Evolutionary conservation across 2,329 filamentous ascomycete species (phyloP), one percentile per base, ranked within the genome.

Genomic region (Fusarium scirpi): DNA sequence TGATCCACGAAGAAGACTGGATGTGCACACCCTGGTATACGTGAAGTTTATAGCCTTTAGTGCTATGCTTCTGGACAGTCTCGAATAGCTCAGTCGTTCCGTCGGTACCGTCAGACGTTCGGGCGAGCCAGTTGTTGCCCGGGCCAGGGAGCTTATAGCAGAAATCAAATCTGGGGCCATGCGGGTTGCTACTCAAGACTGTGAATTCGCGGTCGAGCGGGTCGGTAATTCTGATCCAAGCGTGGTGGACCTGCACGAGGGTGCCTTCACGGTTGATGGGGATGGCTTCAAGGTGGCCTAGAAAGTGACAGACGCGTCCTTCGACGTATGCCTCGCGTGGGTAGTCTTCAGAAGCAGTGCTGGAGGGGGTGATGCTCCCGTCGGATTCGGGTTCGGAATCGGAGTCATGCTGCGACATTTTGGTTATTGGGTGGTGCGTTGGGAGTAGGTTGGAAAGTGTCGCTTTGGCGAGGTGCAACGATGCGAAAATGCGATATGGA

Each of bases 21-120:
- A 15, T 0, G 2, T 8, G 30, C 0, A 0, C 10, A 12, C 18
- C 12, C 34, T n/a, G 3, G 34, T 38, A 38, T 38, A 4, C 1
- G 34, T 38, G 34, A 10, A 3, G 10, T 4, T 38, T 38, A 1
- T 38, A 18, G 3, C 38, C 12, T 3, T 41, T 7, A 18, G 8
- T 6, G 5, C 5, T 5, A 10, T 52, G 18, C 8, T 10, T 8
- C 18, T 7, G 5, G 24, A 52, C 8, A 5, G 22, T 16, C n/a
- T 29, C 6, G 5, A 24, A 9, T 18, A 51, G 20, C 20, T 34
- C 46, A 13, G 27, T 9, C 18, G 25, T 0, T 20, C 1, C 18
- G 18, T 10, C 3, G 3, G 34, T n/a, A 2, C 1, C 10, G 5
- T 38, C 5, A 4, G 8, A 7, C 2, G 34, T 15, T 6, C 4